Base-by-base conservation (phyloP, 1,284 basidiomycete species). In the Sphaerobolus stellatus region DNA sequence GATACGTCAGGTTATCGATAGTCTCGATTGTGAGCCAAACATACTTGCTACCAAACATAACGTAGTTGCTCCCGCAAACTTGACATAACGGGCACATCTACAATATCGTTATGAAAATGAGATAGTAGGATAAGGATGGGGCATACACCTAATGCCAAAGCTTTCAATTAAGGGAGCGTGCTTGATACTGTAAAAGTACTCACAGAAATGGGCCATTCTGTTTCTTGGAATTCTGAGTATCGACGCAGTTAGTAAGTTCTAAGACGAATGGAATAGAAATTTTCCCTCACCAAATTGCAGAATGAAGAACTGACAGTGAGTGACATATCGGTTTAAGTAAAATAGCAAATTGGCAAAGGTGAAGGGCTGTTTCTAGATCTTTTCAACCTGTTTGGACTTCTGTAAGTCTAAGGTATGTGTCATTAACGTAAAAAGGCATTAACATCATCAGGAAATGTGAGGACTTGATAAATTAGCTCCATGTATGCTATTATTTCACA, bases 291-390 rank as follows among this genome's bases (percentile, higher is more conserved):
- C 45, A 30, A 47, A 24, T 6, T 47, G 4, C 7, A 47, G 45
- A 14, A 47, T 47, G 11, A 47, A 28, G 25, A 47, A 47, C 31
- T 47, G 45, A 20, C 4, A 5, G 25, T 47, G 45, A 2, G 45
- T 47, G 45, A 47, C 3, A 29, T 47, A 47, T 14, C 45, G 45
- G 25, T 47, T 47, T 16, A 47, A 11, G 25, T 47, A 47, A 20
- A 47, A 47, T 8, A 47, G 45, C 45, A 47, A 13, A 13, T 3
- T 47, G 3, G 45, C 45, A 13, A 47, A 27, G 13, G 20, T 47
- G 25, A 47, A 47, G 13, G 45, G 45, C 25, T 47, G 45, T 11
- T 4, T 18, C 45, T 29, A 47, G 7, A 47, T 47, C 13, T 47
- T 47, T n/a, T 47, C 45, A 14, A 47, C 45, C 45, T 47, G 41